Percentiles rank a stretch among this genome's conserved stretches.
Conservation (phyloP, 2,329 filamentous ascomycete species). For the Aspergillus clavatus region DNA sequence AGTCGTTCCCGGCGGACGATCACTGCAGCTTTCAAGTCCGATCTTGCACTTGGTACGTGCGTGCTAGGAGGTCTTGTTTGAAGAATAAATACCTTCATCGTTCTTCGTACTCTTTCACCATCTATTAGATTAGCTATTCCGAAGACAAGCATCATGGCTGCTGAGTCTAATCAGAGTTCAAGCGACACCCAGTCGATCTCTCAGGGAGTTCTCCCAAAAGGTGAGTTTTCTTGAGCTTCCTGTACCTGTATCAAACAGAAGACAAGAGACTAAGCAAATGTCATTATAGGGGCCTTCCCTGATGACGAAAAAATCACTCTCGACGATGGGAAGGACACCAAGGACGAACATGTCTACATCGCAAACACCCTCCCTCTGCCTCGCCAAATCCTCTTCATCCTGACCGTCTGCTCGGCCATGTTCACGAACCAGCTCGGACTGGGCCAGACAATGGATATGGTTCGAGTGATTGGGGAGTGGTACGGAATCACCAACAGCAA, state of each 20-base stretch:
- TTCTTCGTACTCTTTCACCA: background rate
- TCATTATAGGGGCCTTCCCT: background rate
- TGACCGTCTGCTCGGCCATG: constrained; percentile 6
- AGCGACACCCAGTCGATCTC: constrained; percentile 1
- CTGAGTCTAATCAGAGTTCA: background rate
- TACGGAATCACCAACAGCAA: constrained; percentile 43
- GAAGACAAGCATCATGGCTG: constrained; percentile 3
- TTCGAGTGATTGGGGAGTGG: constrained; percentile 39
- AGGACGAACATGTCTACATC: constrained; percentile 9
- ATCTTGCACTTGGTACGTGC: background rate
- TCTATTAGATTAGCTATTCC: background rate
- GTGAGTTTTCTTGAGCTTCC: background rate
- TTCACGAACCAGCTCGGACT: constrained; percentile 7
- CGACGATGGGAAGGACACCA: background rate
- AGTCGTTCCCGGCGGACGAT: background rate
- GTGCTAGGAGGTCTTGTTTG: background rate
- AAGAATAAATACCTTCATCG: background rate
- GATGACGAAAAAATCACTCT: background rate
- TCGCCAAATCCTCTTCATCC: constrained; percentile 7
- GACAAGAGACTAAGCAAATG: background rate
- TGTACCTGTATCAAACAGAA: background rate
- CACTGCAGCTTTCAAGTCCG: background rate
- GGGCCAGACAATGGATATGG: background rate
- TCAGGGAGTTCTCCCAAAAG: background rate
- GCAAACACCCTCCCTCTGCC: constrained; percentile 1